Evolutionary conservation across 768 basidiomycete genomes (phyloP).

Genomic region (Dentipellis sp.): DNA sequence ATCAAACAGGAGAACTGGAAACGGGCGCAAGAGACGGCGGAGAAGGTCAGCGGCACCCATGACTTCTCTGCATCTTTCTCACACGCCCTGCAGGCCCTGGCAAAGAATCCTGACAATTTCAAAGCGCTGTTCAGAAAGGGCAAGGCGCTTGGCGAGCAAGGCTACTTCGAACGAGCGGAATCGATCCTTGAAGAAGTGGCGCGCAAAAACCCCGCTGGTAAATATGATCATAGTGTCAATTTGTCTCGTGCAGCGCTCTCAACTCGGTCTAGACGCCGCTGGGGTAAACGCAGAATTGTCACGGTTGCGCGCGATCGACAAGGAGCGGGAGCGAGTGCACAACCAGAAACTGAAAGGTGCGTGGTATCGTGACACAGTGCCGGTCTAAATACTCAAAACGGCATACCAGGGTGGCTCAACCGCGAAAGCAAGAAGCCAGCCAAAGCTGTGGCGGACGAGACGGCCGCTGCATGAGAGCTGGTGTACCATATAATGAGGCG

Average conservation of each 20-base stretch:
- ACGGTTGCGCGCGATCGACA: slow-evolving; percentile 51
- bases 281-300: slow-evolving; percentile 56
- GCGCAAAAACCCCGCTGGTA: slow-evolving; percentile 54
- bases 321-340: slow-evolving; percentile 54
- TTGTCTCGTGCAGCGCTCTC: too few relatives aligned
- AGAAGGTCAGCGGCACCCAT: slow-evolving; percentile 40
- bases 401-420: not conserved
- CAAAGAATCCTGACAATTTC: slow-evolving; percentile 65
- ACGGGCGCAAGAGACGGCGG: slow-evolving; percentile 70
- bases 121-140: slow-evolving; percentile 79
- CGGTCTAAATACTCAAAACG: not conserved
- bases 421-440: slow-evolving; percentile 1
- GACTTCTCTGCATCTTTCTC: not conserved
- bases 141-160: slow-evolving; percentile 68
- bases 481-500: too few relatives aligned
- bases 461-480: not conserved
- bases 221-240: not conserved
- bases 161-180: slow-evolving; percentile 67
- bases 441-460: not conserved
- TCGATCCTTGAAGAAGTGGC: slow-evolving; percentile 57
- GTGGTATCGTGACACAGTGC: not conserved
- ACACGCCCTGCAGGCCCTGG: slow-evolving; percentile 46
- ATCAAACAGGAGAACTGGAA: slow-evolving; percentile 75
- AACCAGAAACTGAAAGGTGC: slow-evolving; percentile 67
- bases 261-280: slow-evolving; percentile 34